Conservation (phyloP, 768 basidiomycete species). For the Rhodotorula paludigena region DNA sequence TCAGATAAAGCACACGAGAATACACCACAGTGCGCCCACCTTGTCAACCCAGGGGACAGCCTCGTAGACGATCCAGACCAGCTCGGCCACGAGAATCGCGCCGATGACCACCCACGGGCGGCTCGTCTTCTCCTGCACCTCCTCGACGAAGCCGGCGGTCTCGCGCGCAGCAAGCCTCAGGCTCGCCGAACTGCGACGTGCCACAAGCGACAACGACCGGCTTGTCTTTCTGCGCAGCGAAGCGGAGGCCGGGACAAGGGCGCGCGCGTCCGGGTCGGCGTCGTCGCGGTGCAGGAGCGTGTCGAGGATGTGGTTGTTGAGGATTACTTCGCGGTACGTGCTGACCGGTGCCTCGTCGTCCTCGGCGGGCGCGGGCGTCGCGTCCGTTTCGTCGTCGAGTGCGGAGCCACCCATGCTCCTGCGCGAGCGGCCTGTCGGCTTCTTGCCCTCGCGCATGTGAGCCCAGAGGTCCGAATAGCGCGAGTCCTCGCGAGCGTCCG, state of each 20-base stretch:
- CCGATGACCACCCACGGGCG: conserved; percentile 21
- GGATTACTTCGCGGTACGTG: conserved; percentile 13
- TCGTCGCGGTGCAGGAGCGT: conserved; percentile 9
- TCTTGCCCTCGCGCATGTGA: conserved; percentile 18
- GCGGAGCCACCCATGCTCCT: conserved; percentile 13
- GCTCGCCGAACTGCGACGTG: not conserved
- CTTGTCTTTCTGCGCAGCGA: conserved; percentile 2
- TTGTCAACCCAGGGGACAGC: conserved; percentile 25
- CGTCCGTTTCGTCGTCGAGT: not conserved
- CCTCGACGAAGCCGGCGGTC: conserved; percentile 7
- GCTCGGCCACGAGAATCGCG: conserved; percentile 14
- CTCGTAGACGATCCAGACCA: conserved; percentile 16
- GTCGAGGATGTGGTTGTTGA: conserved; percentile 21
- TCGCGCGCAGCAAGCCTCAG: conserved; percentile 5
- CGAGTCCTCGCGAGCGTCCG: not conserved
- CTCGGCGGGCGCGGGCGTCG: not conserved
- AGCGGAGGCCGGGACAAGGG: conserved; percentile 19
- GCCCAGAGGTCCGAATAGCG: conserved; percentile 14
- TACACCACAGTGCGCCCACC: conserved; percentile 3
- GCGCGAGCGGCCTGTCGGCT: not conserved
- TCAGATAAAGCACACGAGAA: no score
- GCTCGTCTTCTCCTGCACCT: conserved; percentile 21
- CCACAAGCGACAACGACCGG: not conserved
- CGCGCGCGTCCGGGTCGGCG: not conserved
- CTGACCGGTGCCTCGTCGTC: not conserved